Base-by-base conservation (phyloP, 208 protist species). In the Crithidia fasciculata region DNA sequence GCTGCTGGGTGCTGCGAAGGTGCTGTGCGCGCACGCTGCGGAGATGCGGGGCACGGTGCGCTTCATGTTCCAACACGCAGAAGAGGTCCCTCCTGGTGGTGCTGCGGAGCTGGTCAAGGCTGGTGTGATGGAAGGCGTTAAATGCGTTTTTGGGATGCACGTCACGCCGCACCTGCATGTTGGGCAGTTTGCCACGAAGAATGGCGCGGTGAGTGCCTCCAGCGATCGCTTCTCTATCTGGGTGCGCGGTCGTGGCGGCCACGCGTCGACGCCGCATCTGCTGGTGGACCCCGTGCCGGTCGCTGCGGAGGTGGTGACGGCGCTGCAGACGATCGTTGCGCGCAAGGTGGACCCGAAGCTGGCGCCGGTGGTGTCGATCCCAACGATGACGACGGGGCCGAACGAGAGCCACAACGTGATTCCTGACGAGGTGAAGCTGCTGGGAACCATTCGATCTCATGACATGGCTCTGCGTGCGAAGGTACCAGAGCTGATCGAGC, bases 11-110 rank as follows among this genome's bases (percentile, higher is more conserved):
- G 83, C 86, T 2, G 78, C 70, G 16, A 91, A 91, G 78, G 83
- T 88, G 50, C 73, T 91, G 47, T 91, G 86, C 72, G 73, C 70
- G 28, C 71, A 81, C 65, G 62, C 45, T 50, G 55, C 83, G n/a
- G 72, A 76, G 44, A 81, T 91, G 74, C 67, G 76, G 36, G 86
- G 86, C 66, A 86, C 86, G 28, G 83, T 88, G 47, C 86, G 86
- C 28, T 91, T 91, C 60, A 78, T 91, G 47, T 91, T 91, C 62
- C 86, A 91, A 71, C 86, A 91, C 74, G 82, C 86, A 2, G 86
- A 91, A 76, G 86, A 91, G 71, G 54, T 83, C 47, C 76, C 69
- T 40, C 86, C 86, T 15, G 79, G 86, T 65, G 86, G 86, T 53
- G 86, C 86, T 55, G 65, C 78, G 59, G 74, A 88, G 73, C 71